Percentiles rank a stretch among this genome's conserved stretches.
Conservation (phyloP, 208 protist species). For the Vickermania spadyakhi region DNA sequence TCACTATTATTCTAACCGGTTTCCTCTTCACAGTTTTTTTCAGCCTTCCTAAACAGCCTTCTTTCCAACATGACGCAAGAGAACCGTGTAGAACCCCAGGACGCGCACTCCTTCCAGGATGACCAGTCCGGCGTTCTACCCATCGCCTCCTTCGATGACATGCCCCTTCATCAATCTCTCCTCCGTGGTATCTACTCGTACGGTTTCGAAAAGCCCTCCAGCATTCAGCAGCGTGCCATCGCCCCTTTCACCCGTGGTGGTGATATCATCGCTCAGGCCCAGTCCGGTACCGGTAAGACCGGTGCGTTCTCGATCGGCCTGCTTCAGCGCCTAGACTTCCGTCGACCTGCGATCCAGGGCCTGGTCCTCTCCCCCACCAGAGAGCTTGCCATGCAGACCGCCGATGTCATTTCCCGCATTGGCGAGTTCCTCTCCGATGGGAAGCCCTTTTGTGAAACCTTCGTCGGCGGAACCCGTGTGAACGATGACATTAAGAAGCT, state of each 20-base stretch:
- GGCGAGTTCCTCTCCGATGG: conserved; percentile 93
- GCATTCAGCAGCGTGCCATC: conserved; percentile 98
- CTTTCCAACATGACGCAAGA: conserved; percentile 68
- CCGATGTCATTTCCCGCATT: conserved; percentile 93
- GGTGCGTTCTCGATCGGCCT: conserved; percentile 97
- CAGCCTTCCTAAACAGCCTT: too few relatives aligned
- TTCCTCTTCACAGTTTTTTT: conserved; percentile 32
- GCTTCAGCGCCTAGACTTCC: conserved; percentile 90
- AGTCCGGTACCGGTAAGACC: conserved; percentile 98
- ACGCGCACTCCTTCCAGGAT: conserved; percentile 90
- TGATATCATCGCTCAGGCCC: conserved; percentile 96
- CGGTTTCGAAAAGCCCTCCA: conserved; percentile 97
- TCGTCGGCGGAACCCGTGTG: conserved; percentile 93
- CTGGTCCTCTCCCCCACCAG: conserved; percentile 96
- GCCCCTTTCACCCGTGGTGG: conserved; percentile 93
- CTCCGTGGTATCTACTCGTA: conserved; percentile 96
- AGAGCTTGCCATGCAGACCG: conserved; percentile 95
- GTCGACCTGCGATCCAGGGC: conserved; percentile 82
- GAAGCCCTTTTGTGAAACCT: conserved; percentile 77
- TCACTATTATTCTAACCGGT: too few relatives aligned
- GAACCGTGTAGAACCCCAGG: conserved; percentile 67
- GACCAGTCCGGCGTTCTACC: conserved; percentile 83
- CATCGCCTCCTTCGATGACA: conserved; percentile 95
- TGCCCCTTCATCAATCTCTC: conserved; percentile 96
- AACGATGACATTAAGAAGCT: conserved; percentile 94